Evolutionary conservation across 805 yeast species (phyloP).

Genomic region (Starmerella geochares): DNA sequence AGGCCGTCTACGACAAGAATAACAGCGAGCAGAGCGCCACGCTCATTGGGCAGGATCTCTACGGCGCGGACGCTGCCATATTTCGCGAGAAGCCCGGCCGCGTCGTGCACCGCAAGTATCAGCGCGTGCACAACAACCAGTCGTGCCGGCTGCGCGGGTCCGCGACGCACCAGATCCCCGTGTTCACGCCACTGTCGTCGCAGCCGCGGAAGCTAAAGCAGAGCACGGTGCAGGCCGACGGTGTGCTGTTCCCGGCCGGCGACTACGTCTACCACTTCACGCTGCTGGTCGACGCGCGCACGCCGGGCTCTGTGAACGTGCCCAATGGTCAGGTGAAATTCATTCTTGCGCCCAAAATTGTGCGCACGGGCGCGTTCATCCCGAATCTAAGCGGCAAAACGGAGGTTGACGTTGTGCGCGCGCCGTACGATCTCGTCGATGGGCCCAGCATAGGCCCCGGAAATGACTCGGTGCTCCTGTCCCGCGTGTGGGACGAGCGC

Average conservation of each 20-base stretch:
- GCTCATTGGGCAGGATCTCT: slow-evolving; percentile 28
- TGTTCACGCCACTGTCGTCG: slow-evolving; percentile 20
- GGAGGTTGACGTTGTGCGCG: slow-evolving; percentile 54
- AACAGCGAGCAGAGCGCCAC: slow-evolving; percentile 25
- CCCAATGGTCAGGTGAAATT: slow-evolving; percentile 67
- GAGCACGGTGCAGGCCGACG: slow-evolving; percentile 20
- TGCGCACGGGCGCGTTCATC: slow-evolving; percentile 66
- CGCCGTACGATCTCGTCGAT: slow-evolving; percentile 48
- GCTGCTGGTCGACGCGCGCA: slow-evolving; percentile 62
- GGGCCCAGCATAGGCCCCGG: slow-evolving; percentile 52
- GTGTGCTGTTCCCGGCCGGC: slow-evolving; percentile 51
- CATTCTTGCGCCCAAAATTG: slow-evolving; percentile 48
- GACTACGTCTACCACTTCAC: slow-evolving; percentile 79
- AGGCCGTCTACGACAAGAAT: slow-evolving; percentile 13
- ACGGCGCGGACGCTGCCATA: slow-evolving; percentile 31
- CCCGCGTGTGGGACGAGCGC: slow-evolving; percentile 79
- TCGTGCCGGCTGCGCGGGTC: slow-evolving; percentile 16
- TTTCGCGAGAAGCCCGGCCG: slow-evolving; percentile 18
- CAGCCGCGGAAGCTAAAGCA: slow-evolving; percentile 24
- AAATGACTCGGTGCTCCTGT: slow-evolving; percentile 69
- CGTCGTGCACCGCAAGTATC: slow-evolving; percentile 17
- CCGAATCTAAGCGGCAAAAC: slow-evolving; percentile 50
- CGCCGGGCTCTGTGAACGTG: slow-evolving; percentile 60
- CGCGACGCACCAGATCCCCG: slow-evolving; percentile 21
- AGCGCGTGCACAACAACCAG: slow-evolving; percentile 16